phyloP scores from a whole-genome alignment of 2,329 filamentous ascomycete genomes.

The Daldinia eschscholtzii region DNA sequence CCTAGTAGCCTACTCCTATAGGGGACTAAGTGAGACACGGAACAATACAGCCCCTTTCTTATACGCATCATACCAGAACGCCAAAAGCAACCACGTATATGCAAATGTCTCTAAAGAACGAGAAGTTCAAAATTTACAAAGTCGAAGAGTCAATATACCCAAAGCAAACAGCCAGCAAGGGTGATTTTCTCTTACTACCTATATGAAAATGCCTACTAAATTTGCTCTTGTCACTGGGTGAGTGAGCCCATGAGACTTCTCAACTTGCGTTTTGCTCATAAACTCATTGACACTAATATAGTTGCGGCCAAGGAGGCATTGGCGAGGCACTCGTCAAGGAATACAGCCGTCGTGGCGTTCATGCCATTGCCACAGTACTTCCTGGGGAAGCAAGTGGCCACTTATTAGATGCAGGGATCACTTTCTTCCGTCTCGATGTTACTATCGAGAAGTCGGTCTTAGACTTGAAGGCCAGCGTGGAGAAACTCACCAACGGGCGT shows the following conservation, averaged over 20 bases:
- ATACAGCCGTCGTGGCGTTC: neutral
- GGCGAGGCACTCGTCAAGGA: neutral
- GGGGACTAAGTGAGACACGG: neutral
- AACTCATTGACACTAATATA: neutral
- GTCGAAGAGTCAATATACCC: too few species aligned
- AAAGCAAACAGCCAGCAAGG: too few species aligned
- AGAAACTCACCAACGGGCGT: neutral
- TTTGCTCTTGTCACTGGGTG: neutral
- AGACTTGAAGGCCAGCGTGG: neutral
- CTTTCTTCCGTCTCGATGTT: neutral
- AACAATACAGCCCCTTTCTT: too few species aligned
- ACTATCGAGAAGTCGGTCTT: neutral
- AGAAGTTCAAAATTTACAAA: too few species aligned
- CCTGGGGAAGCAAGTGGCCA: neutral
- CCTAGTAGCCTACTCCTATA: neutral
- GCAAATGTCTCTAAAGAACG: too few species aligned
- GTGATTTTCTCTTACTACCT: neutral
- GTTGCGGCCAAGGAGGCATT: neutral
- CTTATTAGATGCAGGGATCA: neutral
- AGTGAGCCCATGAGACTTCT: neutral
- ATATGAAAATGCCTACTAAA: neutral
- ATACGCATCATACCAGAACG: too few species aligned
- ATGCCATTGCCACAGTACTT: neutral
- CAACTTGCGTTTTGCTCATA: neutral
- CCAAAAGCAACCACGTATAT: too few species aligned